These are phyloP conservation scores for Fusarium begoniae DNA, from an alignment of 2,329 filamentous ascomycete species.

Conservation along the genomic window DNA sequence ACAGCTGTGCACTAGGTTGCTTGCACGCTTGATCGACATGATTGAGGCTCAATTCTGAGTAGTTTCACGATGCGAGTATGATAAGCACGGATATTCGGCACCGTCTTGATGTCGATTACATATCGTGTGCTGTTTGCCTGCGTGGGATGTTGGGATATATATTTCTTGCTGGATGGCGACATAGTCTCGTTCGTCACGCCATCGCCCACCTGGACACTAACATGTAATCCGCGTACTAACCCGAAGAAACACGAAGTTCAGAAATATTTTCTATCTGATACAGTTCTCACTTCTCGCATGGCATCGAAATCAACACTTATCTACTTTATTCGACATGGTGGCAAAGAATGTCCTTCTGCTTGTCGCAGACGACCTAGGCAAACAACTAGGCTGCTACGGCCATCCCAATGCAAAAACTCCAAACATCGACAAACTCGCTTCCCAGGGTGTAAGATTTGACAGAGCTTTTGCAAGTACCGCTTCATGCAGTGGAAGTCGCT, in stretches of 20 bases:
- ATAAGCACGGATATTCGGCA: constrained; percentile 1
- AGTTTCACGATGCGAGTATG: neutral
- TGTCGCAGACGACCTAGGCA: neutral
- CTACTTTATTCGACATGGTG: neutral
- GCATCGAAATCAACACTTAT: neutral
- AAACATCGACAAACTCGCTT: neutral
- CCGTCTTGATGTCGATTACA: neutral
- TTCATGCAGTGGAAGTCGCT: constrained; percentile 58
- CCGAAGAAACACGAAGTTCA: no score
- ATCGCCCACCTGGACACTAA: neutral
- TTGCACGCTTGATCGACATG: neutral
- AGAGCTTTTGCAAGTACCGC: constrained; percentile 54
- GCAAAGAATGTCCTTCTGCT: neutral
- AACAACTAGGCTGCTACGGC: neutral
- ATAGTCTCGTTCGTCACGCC: neutral
- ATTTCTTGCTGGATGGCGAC: neutral
- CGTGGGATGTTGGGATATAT: neutral
- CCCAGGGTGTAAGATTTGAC: neutral
- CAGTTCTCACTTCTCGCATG: no score
- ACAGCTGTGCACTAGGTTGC: neutral
- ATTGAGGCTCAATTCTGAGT: neutral
- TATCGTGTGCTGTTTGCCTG: accelerated
- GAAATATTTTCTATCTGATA: no score
- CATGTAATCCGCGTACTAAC: no score
- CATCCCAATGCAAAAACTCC: neutral